These are phyloP conservation scores for Pisolithus marmoratus DNA, from an alignment of 768 basidiomycete species.

Conservation along the genomic window DNA sequence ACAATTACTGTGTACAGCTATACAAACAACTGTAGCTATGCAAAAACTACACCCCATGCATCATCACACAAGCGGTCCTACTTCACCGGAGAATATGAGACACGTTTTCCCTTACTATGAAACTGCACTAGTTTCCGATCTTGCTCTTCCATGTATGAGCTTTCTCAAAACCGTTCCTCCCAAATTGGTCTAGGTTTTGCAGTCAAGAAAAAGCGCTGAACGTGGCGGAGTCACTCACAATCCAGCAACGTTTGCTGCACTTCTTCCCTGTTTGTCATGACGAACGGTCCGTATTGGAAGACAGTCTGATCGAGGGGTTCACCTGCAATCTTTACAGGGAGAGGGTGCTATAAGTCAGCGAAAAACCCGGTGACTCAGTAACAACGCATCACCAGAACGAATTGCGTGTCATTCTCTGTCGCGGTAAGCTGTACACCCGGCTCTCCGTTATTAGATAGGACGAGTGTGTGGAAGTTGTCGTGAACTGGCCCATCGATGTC, in stretches of 20 bases:
- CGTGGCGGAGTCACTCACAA: constrained; percentile 43
- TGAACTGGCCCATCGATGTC: constrained; percentile 39
- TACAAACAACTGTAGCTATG: too few species aligned
- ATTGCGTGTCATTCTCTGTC: constrained; percentile 56
- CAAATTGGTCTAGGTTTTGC: constrained; percentile 52
- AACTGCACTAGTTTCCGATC: constrained; percentile 43
- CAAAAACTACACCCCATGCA: too few species aligned
- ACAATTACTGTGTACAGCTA: neutral
- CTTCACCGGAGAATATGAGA: too few species aligned
- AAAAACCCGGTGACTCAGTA: too few species aligned
- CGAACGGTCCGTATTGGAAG: constrained; percentile 83
- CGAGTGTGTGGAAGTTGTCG: constrained; percentile 70
- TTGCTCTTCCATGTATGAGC: constrained; percentile 83
- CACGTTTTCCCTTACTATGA: neutral
- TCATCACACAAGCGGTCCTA: too few species aligned
- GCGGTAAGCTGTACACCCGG: constrained; percentile 66
- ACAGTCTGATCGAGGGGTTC: constrained; percentile 88
- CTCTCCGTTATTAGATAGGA: constrained; percentile 62
- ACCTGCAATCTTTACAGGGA: constrained; percentile 58
- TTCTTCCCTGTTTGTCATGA: constrained; percentile 77
- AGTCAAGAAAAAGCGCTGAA: constrained; percentile 1
- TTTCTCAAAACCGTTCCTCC: constrained; percentile 86
- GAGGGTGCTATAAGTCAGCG: neutral
- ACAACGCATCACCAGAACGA: constrained; percentile 54
- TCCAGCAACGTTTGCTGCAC: constrained; percentile 79